Base-by-base conservation (phyloP, 768 basidiomycete genomes). In the Lactifluus piperatus region DNA sequence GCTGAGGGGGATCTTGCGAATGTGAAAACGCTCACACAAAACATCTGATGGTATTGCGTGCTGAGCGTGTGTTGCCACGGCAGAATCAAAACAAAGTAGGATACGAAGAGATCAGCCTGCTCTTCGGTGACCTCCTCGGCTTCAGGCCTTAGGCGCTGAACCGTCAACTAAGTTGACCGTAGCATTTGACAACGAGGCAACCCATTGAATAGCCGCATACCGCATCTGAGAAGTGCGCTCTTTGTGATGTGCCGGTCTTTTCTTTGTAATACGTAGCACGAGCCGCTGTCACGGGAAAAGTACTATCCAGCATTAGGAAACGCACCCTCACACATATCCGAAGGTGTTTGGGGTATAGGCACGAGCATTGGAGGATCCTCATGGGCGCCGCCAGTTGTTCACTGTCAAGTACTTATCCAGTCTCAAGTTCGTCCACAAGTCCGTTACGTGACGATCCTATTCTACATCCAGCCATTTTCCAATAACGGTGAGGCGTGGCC, bases 401-500 rank as follows among this genome's bases (percentile, higher is more conserved):
- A 37, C 16, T 18, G 11, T 27, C 26, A 30, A 8, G 4, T 30
- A 30, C 30, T 30, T 30, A 30, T 8, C 30, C 34, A 34, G 34
- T 34, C 10, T 3, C 11, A 34, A 34, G 8, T 8, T 30, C 30
- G 8, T 30, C 8, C 30, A 30, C 30, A 30, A 4, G 30, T 48
- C 47, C 6, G 13, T 49, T 16, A 46, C 20, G 48, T 57, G 56
- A 51, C 36, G 39, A 49, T 51, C 49, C 49, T 49, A 49, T 16
- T 51, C 41, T n/a, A 24, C 48, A 36, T 54, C 36, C 26, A 46
- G 44, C 26, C 30, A 9, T 36, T 29, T 55, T n/a, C 54, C 54
- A 26, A 46, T 45, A 24, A 26, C 46, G 54, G 46, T 48, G 54
- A 37, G 54, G 54, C 54, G 46, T 56, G 13, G 6, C 54, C 54